Evolutionary conservation across 352 stramenopile genomes (phyloP).

Genomic region (Globisporangium orthogonon): DNA sequence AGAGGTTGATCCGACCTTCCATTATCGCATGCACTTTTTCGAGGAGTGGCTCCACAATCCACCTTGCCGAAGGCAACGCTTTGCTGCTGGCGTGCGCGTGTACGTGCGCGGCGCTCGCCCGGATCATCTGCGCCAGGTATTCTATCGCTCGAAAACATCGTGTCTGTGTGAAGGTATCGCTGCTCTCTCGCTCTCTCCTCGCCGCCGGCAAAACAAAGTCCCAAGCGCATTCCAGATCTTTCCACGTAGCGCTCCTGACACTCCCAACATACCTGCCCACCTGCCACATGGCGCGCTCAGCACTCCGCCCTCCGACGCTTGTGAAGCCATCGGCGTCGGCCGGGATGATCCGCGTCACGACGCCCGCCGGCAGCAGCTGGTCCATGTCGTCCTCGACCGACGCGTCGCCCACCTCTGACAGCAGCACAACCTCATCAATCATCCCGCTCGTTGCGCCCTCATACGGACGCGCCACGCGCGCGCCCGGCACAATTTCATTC

Average conservation of each 20-base stretch:
- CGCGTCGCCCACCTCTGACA: not conserved
- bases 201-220: constrained; percentile 11
- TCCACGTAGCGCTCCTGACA: constrained; percentile 4
- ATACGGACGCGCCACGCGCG: not conserved
- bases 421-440: constrained; percentile 1
- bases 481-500: constrained; percentile 8
- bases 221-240: constrained; percentile 26
- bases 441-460: constrained; percentile 7
- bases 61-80: not conserved
- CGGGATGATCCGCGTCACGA: not conserved
- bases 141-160: not conserved
- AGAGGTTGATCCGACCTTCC: not conserved
- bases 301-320: not conserved
- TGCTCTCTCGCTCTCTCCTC: not conserved
- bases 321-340: not conserved
- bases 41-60: not conserved
- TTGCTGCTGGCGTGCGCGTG: not conserved
- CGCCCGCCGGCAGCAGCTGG: not conserved
- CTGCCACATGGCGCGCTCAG: constrained; percentile 2
- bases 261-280: not conserved
- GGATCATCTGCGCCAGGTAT: not conserved
- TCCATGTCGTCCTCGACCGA: constrained; percentile 2
- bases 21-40: too few species aligned
- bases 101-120: too few species aligned
- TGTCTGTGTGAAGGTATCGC: not conserved